Conservation (phyloP, 2,329 filamentous ascomycete species). For the Claviceps sp. region DNA sequence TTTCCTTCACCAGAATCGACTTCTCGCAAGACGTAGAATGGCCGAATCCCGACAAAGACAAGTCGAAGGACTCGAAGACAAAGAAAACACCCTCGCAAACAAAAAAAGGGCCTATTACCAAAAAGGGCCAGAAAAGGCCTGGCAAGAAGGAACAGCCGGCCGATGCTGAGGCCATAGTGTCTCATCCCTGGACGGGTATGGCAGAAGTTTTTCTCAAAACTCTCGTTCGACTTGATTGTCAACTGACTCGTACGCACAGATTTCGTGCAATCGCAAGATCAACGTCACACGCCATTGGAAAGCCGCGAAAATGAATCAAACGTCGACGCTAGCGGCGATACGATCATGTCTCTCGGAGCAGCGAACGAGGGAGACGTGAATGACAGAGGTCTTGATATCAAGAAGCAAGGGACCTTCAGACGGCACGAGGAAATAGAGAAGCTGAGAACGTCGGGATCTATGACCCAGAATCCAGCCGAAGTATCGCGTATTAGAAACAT, state of each 20-base stretch:
- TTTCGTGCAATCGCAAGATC: slow-evolving; percentile 33
- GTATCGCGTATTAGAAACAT: slow-evolving; percentile 93
- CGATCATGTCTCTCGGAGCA: slow-evolving; percentile 30
- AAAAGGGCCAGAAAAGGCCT: slow-evolving; percentile 44
- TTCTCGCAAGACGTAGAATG: slow-evolving; percentile 88
- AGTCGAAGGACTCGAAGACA: slow-evolving; percentile 60
- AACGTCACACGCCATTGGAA: slow-evolving; percentile 29
- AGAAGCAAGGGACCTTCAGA: slow-evolving; percentile 46
- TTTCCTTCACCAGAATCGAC: slow-evolving; percentile 69
- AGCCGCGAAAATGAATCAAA: slow-evolving; percentile 32
- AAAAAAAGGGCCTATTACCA: slow-evolving; percentile 46
- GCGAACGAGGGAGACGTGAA: slow-evolving; percentile 43
- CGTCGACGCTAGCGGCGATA: slow-evolving; percentile 28
- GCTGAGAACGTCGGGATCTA: slow-evolving; percentile 82
- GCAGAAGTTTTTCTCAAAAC: not conserved
- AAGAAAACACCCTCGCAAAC: slow-evolving; percentile 50
- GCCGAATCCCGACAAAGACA: slow-evolving; percentile 80
- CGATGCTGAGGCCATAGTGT: slow-evolving; percentile 38
- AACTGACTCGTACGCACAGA: slow-evolving; percentile 16
- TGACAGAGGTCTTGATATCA: slow-evolving; percentile 31
- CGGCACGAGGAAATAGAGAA: slow-evolving; percentile 94
- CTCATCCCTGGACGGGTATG: slow-evolving; percentile 36
- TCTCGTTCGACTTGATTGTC: not conserved
- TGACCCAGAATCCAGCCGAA: slow-evolving; percentile 98
- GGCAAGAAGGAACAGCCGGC: slow-evolving; percentile 43